Evolutionary conservation across 2,329 filamentous ascomycete species (phyloP), one percentile per base, ranked within the genome.

Genomic region (Phyllosticta citriasiana): DNA sequence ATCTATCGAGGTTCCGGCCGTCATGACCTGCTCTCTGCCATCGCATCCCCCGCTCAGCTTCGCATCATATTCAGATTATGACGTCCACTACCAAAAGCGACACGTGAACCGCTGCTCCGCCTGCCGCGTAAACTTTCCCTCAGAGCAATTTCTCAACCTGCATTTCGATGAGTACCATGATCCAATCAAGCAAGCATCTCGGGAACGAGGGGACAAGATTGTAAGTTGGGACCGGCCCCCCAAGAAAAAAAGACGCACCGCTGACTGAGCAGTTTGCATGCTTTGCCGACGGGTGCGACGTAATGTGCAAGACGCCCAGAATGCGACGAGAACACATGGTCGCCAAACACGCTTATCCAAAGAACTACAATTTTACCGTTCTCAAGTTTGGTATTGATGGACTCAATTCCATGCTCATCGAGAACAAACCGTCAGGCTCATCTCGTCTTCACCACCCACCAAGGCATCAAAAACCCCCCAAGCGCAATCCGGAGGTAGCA

Each of bases 151-250:
- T 60, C 80, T 99, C 57, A 80, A 82, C 61, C 75, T 97, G 54
- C 94, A 99, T 71, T 92, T 96, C 65, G 86, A 92, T 66, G 94
- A 97, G 74, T 89, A 87, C 66, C 94, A 97, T 74, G 91, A 99
- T 74, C 84, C 91, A 7, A 81, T 97, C 63, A 80, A 84, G 50
- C 85, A 84, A 57, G 82, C 89, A 10, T 84, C 80, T 69, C 84
- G 86, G 66, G 91, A 91, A 58, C 84, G 85, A 67, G 94, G 92
- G 53, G 91, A 96, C 71, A 92, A 91, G 69, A 97, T 88, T 40
- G 89, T 93, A 77, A 73, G 84, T 78, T 26, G 26, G 55, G 61
- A 51, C 55, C 22, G 4, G 25, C 14, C 14, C n/a, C 3, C 19
- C 19, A 22, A 22, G 19, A 53, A 14, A 8, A 35, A n/a, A 30